Evolutionary conservation across 495 filamentous ascomycete species (phyloP).

Genomic region (Clohesyomyces aquaticus): DNA sequence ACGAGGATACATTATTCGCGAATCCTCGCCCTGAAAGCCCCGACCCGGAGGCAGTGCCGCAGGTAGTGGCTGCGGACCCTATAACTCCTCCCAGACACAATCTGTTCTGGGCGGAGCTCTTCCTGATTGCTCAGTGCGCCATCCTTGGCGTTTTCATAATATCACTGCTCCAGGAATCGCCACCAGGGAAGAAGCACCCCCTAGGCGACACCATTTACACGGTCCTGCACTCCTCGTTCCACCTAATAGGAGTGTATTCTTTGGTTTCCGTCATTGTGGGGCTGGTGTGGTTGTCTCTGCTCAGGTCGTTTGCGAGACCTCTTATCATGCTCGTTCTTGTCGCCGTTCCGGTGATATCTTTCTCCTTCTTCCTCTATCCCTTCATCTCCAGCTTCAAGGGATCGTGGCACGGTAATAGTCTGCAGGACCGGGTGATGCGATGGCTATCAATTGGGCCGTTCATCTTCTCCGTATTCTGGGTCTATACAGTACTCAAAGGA

Average conservation of each 20-base stretch:
- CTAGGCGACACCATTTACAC: slow-evolving; percentile 92
- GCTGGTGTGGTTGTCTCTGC: slow-evolving; percentile 84
- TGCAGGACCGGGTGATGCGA: slow-evolving; percentile 89
- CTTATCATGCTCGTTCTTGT: slow-evolving; percentile 78
- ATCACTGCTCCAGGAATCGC: slow-evolving; percentile 82
- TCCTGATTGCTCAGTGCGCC: slow-evolving; percentile 78
- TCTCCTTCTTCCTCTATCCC: slow-evolving; percentile 87
- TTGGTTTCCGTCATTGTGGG: slow-evolving; percentile 86
- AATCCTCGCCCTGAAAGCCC: slow-evolving; percentile 53
- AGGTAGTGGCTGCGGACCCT: slow-evolving; percentile 52
- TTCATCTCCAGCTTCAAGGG: slow-evolving; percentile 88
- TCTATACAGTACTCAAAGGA: slow-evolving; percentile 75
- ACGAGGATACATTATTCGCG: slow-evolving; percentile 47
- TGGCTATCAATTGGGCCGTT: slow-evolving; percentile 80
- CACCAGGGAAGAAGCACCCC: slow-evolving; percentile 64
- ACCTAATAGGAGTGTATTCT: slow-evolving; percentile 87
- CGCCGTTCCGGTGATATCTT: slow-evolving; percentile 80
- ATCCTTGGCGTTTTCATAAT: slow-evolving; percentile 86
- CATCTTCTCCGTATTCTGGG: slow-evolving; percentile 74
- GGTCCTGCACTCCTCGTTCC: slow-evolving; percentile 81
- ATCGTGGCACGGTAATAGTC: slow-evolving; percentile 64
- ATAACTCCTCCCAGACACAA: slow-evolving; percentile 71
- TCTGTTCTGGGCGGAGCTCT: slow-evolving; percentile 88
- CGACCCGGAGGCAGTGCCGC: slow-evolving; percentile 52
- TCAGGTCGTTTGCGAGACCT: slow-evolving; percentile 81